These are phyloP conservation scores for Leccinum uliginosum DNA, from an alignment of 768 basidiomycete species.

Conservation along the genomic window DNA sequence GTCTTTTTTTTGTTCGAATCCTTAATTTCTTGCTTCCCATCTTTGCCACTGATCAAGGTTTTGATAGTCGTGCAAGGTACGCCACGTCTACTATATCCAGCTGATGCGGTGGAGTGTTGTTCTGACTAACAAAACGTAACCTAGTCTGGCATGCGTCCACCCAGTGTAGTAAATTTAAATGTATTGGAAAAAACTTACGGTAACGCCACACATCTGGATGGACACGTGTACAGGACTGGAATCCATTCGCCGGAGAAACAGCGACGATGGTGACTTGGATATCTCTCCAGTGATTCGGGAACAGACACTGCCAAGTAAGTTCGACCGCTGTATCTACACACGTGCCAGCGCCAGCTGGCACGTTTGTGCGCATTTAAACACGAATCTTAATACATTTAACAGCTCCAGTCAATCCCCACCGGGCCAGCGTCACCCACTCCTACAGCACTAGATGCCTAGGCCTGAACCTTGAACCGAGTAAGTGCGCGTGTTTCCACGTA, in stretches of 20 bases:
- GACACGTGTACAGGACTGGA: too few relatives aligned
- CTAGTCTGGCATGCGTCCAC: neutral
- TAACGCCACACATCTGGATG: neutral
- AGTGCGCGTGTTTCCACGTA: neutral
- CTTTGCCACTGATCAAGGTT: neutral
- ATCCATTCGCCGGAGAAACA: too few relatives aligned
- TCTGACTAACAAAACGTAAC: neutral
- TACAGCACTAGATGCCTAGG: neutral
- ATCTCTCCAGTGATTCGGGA: too few relatives aligned
- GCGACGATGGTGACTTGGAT: neutral
- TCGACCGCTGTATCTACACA: too few relatives aligned
- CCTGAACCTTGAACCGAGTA: neutral
- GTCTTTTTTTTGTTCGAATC: neutral
- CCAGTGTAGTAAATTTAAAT: too few relatives aligned
- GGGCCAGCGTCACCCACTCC: neutral
- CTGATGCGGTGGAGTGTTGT: neutral
- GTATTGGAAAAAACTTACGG: too few relatives aligned
- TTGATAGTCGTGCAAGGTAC: too few relatives aligned
- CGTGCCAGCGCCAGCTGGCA: too few relatives aligned
- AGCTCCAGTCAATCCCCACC: neutral
- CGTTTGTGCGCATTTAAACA: too few relatives aligned
- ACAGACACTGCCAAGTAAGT: too few relatives aligned
- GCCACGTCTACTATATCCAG: too few relatives aligned
- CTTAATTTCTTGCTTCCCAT: neutral
- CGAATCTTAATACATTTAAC: neutral